Base-by-base conservation (phyloP, 495 filamentous ascomycete genomes). In the Podospora sp. region DNA sequence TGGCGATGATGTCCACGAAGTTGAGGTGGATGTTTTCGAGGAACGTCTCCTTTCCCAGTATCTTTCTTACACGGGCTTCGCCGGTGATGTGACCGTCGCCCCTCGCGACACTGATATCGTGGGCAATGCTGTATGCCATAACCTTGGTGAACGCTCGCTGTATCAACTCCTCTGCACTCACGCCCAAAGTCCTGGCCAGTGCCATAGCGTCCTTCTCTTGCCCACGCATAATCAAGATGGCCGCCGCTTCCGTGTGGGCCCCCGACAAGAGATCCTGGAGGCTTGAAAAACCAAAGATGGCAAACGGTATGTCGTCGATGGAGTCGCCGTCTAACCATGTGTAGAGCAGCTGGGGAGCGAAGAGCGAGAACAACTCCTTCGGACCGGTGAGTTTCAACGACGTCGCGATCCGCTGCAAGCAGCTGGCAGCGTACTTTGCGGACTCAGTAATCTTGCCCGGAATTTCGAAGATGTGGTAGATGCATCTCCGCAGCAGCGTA, bases 381-480 rank as follows among this genome's bases (percentile, higher is more conserved):
- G 91, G 81, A 49, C 85, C 82, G 36, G 80, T 72, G 36, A 97
- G 84, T 2, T 85, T 81, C 46, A 96, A 82, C 6, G 84, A 79
- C 51, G 75, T 79, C 6, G 93, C 86, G 25, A 97, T 85, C 53
- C 84, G 80, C n/a, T 67, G 68, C 53, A 96, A 77, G 72, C 91
- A 93, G 59, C 83, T 85, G 57, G 84, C 84, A 1, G 94, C 93
- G 78, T 97, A 90, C 40, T 77, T 78, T 52, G 84, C 77, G 22
- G 90, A 89, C 12, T 77, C 73, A 18, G 85, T 80, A 1, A 94
- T 84, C 50, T 85, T 85, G 6, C 89, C 92, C 0, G 95, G 88
- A 0, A 88, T 92, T 76, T 97, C 95, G 70, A 97, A 95, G 24
- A 97, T 92, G 76, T 94, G 89, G 75, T 97, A 98, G 21, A 96